Conservation (phyloP, 495 filamentous ascomycete genomes). For the Neurospora tetraspora region DNA sequence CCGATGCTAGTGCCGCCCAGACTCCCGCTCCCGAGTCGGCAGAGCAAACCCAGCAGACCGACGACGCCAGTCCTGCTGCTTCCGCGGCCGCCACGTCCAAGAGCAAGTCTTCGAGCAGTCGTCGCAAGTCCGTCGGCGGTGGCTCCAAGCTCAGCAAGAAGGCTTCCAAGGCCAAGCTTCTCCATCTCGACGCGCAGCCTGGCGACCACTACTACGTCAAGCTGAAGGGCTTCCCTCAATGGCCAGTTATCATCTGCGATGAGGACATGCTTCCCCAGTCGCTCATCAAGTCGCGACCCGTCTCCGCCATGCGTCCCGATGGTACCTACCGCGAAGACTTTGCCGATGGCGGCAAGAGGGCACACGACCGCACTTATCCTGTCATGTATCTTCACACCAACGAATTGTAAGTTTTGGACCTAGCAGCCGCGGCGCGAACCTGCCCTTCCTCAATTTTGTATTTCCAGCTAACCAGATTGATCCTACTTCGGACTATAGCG, state of each 20-base stretch:
- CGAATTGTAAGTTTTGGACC: slow-evolving; percentile 68
- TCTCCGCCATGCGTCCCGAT: slow-evolving; percentile 68
- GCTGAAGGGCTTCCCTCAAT: slow-evolving; percentile 81
- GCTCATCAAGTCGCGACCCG: slow-evolving; percentile 62
- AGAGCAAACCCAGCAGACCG: slow-evolving; percentile 15
- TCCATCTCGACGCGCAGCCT: slow-evolving; percentile 67
- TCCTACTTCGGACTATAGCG: slow-evolving; percentile 39
- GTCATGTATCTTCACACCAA: slow-evolving; percentile 92
- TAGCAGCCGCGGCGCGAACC: background rate
- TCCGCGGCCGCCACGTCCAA: slow-evolving; percentile 19
- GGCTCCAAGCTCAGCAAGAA: slow-evolving; percentile 76
- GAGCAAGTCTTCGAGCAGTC: slow-evolving; percentile 36
- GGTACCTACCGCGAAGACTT: slow-evolving; percentile 78
- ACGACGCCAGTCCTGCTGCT: slow-evolving; percentile 15
- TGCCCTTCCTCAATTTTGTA: background rate
- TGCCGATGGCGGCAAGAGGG: slow-evolving; percentile 72
- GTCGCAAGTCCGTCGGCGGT: slow-evolving; percentile 58
- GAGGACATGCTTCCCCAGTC: slow-evolving; percentile 78
- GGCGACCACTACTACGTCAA: slow-evolving; percentile 80
- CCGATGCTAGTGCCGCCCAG: slow-evolving; percentile 17
- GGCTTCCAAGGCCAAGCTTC: slow-evolving; percentile 60
- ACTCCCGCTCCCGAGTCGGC: slow-evolving; percentile 19
- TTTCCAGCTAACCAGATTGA: slow-evolving; percentile 3
- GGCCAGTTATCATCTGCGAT: slow-evolving; percentile 84
- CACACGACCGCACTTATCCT: slow-evolving; percentile 72